These are phyloP conservation scores for Acrocalymma vagum DNA, from an alignment of 2,329 filamentous ascomycete genomes.

Conservation along the genomic window DNA sequence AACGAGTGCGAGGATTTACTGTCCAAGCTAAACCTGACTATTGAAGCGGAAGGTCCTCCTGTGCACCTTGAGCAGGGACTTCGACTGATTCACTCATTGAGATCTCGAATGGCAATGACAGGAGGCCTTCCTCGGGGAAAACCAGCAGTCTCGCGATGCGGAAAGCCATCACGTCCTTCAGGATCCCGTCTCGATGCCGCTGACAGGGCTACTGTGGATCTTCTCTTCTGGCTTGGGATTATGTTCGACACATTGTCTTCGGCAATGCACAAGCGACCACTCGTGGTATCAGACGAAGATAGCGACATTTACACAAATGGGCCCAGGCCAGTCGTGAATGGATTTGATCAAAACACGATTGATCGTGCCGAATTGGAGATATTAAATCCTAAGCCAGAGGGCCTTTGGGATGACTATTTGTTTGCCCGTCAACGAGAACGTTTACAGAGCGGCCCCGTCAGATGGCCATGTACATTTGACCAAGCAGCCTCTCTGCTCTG, in stretches of 20 bases:
- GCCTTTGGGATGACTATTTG: conserved; percentile 52
- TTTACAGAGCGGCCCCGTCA: conserved; percentile 29
- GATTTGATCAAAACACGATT: conserved; percentile 9
- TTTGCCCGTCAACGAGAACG: conserved; percentile 40
- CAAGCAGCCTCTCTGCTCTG: conserved; percentile 59
- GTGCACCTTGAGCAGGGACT: conserved; percentile 51
- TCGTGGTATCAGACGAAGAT: conserved; percentile 57
- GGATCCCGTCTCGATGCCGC: conserved; percentile 36
- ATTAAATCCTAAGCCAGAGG: conserved; percentile 16
- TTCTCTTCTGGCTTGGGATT: conserved; percentile 66
- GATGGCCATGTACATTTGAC: conserved; percentile 66
- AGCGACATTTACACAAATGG: conserved; percentile 46
- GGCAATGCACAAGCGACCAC: conserved; percentile 59
- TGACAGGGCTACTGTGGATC: conserved; percentile 58
- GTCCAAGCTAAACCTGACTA: conserved; percentile 40
- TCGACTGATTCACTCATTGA: conserved; percentile 48
- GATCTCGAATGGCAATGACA: conserved; percentile 38
- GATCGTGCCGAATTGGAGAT: background rate
- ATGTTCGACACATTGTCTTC: conserved; percentile 68
- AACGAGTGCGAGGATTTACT: conserved; percentile 39
- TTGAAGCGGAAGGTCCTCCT: conserved; percentile 46
- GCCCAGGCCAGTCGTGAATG: conserved; percentile 8
- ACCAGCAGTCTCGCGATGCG: conserved; percentile 13
- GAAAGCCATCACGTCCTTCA: conserved; percentile 21
- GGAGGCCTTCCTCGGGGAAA: conserved; percentile 18